Evolutionary conservation across 345 rosid species (phyloP).

Genomic region (Boechera stricta): DNA sequence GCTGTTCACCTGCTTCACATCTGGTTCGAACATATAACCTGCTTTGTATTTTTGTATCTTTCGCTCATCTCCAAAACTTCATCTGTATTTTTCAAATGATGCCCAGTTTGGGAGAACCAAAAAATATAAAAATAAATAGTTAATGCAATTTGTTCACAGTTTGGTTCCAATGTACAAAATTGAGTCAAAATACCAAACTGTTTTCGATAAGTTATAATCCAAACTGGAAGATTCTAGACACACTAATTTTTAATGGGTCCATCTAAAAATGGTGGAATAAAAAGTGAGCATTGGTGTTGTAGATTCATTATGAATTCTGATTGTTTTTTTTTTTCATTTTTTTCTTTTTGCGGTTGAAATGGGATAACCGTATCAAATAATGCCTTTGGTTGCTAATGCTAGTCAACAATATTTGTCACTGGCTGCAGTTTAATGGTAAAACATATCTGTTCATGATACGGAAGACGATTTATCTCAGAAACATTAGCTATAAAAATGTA

Average conservation of each 20-base stretch:
- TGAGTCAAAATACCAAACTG: conserved; percentile 23
- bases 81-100: too few relatives aligned
- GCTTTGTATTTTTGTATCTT: too few relatives aligned
- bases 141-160: not conserved
- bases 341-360: not conserved
- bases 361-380: not conserved
- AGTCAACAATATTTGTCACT: not conserved
- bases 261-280: conserved; percentile 23
- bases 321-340: not conserved
- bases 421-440: not conserved
- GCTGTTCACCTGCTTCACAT: too few relatives aligned
- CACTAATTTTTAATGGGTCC: conserved; percentile 32
- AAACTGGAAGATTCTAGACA: conserved; percentile 16
- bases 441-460: too few relatives aligned
- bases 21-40: too few relatives aligned
- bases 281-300: conserved; percentile 29
- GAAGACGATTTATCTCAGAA: too few relatives aligned
- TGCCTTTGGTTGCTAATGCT: not conserved
- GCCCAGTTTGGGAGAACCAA: too few relatives aligned
- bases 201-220: conserved; percentile 35
- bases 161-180: not conserved
- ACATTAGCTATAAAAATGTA: not conserved
- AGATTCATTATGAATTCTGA: conserved; percentile 1
- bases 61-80: too few relatives aligned
- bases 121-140: not conserved